Conservation (phyloP, 2,329 filamentous ascomycete species). For the Aspergillus costaricaensis region DNA sequence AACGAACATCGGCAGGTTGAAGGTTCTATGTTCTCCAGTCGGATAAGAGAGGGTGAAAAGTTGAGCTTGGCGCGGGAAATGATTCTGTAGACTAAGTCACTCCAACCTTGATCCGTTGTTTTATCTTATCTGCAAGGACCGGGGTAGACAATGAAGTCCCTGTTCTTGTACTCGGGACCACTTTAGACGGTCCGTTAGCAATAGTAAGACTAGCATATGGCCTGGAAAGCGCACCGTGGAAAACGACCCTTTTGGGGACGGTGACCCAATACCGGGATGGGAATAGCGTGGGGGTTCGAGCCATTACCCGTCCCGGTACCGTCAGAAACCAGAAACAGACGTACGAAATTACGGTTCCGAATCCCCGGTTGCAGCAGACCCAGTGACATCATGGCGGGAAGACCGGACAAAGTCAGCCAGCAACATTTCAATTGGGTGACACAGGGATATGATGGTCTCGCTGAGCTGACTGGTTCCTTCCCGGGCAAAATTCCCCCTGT, state of each 20-base stretch:
- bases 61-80: neutral
- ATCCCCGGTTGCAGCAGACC: constrained; percentile 1
- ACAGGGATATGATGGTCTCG: neutral
- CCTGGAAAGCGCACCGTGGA: neutral
- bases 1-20: neutral
- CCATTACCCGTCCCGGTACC: constrained; percentile 2
- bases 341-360: constrained; percentile 2
- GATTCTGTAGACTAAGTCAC: neutral
- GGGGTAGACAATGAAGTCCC: neutral
- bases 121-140: neutral
- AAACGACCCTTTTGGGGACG: constrained; percentile 5
- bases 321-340: neutral
- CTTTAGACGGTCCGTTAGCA: neutral
- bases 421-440: neutral
- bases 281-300: constrained; percentile 11
- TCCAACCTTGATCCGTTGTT: neutral
- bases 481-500: neutral
- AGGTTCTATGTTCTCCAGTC: neutral
- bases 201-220: neutral
- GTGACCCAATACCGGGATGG: neutral
- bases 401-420: neutral
- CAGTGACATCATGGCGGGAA: constrained; percentile 14
- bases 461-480: neutral
- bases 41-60: neutral
- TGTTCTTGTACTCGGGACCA: neutral